Conservation (phyloP, 2,329 filamentous ascomycete species). For the Bipolaris cookei region DNA sequence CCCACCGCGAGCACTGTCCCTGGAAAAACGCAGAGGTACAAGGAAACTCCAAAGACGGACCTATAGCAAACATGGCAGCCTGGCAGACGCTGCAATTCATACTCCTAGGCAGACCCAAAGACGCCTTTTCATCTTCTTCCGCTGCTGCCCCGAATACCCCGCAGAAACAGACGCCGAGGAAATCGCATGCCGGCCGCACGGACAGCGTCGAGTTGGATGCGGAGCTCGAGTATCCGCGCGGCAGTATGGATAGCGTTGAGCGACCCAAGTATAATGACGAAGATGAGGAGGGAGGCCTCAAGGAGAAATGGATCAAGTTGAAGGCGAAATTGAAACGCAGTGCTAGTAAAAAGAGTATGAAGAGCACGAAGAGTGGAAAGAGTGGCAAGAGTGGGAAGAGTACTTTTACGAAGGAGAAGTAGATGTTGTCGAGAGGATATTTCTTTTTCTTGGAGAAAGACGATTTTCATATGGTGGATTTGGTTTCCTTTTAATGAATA, state of each 20-base stretch:
- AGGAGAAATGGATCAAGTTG: slow-evolving; percentile 46
- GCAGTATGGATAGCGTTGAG: slow-evolving; percentile 29
- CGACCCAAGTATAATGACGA: slow-evolving; percentile 15
- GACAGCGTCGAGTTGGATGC: slow-evolving; percentile 38
- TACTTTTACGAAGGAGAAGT: slow-evolving; percentile 12
- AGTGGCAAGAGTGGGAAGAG: slow-evolving; percentile 28
- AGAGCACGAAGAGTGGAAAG: slow-evolving; percentile 39
- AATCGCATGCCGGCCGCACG: slow-evolving; percentile 18
- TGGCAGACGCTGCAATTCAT: slow-evolving; percentile 48
- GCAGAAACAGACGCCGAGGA: slow-evolving; percentile 5
- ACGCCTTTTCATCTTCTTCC: background rate
- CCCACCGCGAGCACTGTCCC: slow-evolving; percentile 51
- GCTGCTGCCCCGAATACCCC: background rate
- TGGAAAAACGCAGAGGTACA: slow-evolving; percentile 49
- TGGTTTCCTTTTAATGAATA: background rate
- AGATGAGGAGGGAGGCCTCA: slow-evolving; percentile 25
- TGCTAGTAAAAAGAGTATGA: slow-evolving; percentile 45
- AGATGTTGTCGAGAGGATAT: no score
- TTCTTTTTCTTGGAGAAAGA: background rate
- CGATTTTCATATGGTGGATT: background rate
- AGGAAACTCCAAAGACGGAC: slow-evolving; percentile 38
- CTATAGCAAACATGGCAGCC: slow-evolving; percentile 42
- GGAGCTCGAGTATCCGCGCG: slow-evolving; percentile 27
- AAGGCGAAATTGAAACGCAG: slow-evolving; percentile 45
- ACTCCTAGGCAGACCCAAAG: slow-evolving; percentile 31